Conservation (phyloP, 129 eudicot genomes). For the Pulicaria dysenterica region DNA sequence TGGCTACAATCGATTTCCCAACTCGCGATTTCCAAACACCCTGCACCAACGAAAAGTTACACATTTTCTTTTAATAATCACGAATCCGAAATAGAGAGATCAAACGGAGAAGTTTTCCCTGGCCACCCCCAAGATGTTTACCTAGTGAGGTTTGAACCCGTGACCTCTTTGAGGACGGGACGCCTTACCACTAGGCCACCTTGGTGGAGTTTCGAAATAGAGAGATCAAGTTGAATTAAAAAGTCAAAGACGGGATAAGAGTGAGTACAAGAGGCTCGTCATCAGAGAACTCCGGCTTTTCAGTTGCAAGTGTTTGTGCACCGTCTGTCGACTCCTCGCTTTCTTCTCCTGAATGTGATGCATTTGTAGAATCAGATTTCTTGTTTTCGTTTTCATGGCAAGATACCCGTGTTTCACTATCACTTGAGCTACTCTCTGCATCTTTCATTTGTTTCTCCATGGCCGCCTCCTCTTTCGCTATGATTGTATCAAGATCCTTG, state of each 20-base stretch:
- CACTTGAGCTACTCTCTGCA: constrained; percentile 57
- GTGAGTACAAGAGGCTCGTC: constrained; percentile 72
- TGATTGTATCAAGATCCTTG: constrained; percentile 34
- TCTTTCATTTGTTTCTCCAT: constrained; percentile 40
- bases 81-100: background rate
- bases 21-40: constrained; percentile 64
- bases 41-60: constrained; percentile 41
- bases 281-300: constrained; percentile 49
- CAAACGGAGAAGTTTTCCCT: too few species aligned
- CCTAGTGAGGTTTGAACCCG: too few species aligned
- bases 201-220: too few species aligned
- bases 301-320: constrained; percentile 20
- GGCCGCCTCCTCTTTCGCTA: constrained; percentile 33
- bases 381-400: constrained; percentile 33
- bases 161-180: too few species aligned
- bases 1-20: constrained; percentile 47
- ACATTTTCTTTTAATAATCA: background rate
- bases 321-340: constrained; percentile 23
- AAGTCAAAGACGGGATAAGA: background rate
- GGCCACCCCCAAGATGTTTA: too few species aligned
- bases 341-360: constrained; percentile 38
- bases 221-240: background rate
- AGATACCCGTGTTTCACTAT: constrained; percentile 20
- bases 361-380: constrained; percentile 29
- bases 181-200: too few species aligned